These are phyloP conservation scores for Verbascum thapsus DNA, from an alignment of 257 asterid species.

Conservation along the genomic window DNA sequence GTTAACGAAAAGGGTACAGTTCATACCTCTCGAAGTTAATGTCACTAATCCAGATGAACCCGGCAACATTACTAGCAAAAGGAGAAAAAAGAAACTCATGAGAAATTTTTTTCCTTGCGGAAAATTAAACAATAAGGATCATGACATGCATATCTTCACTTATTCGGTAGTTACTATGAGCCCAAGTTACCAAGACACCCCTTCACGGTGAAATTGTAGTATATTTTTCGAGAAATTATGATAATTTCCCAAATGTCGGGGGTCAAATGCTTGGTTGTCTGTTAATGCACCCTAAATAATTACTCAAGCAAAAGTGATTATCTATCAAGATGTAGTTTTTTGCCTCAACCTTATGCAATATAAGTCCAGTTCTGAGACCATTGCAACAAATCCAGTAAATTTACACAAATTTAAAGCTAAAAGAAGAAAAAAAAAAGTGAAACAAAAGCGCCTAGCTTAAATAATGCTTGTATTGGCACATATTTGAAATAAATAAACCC, in stretches of 20 bases:
- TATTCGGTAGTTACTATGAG: too few relatives aligned
- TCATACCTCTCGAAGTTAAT: constrained; percentile 74
- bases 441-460: not conserved
- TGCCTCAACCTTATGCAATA: not conserved
- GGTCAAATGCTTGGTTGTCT: too few relatives aligned
- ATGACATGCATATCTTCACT: too few relatives aligned
- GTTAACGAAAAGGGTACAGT: constrained; percentile 6
- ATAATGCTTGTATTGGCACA: not conserved
- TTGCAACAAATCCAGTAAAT: not conserved
- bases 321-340: not conserved
- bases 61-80: constrained; percentile 79
- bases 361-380: not conserved
- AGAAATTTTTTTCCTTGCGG: not conserved
- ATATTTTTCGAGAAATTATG: too few relatives aligned
- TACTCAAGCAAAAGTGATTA: constrained; percentile 1
- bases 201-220: too few relatives aligned
- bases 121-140: too few relatives aligned
- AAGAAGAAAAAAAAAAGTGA: not conserved
- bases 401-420: not conserved
- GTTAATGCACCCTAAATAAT: not conserved
- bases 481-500: too few relatives aligned
- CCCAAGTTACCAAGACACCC: too few relatives aligned
- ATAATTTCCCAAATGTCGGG: not conserved
- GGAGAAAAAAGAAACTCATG: constrained; percentile 8
- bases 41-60: constrained; percentile 91